These are phyloP conservation scores for Penicillium decumbens DNA, from an alignment of 2,329 filamentous ascomycete species.

Conservation along the genomic window DNA sequence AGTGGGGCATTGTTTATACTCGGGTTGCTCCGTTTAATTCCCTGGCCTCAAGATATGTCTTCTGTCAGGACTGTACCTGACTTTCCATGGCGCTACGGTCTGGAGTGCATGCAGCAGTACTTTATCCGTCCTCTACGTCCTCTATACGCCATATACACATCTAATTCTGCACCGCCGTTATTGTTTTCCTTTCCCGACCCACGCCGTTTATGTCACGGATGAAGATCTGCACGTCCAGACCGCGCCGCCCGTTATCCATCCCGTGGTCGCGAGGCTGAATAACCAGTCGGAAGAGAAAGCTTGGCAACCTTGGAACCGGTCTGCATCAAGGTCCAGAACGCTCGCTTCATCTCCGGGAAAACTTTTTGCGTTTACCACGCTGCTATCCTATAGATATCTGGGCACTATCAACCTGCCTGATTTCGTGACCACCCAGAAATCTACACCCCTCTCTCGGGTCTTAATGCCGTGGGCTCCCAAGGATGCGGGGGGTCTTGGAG, in stretches of 20 bases:
- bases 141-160: not conserved
- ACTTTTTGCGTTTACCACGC: constrained; percentile 2
- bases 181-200: constrained; percentile 1
- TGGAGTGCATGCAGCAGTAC: constrained; percentile 16
- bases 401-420: not conserved
- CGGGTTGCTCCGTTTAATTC: not conserved
- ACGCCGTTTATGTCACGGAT: constrained; percentile 8
- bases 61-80: constrained; percentile 3
- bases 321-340: constrained; percentile 5
- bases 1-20: not conserved
- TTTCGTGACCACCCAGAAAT: not conserved
- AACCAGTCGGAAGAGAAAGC: constrained; percentile 8
- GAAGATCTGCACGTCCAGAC: constrained; percentile 5
- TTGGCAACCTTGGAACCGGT: constrained; percentile 12
- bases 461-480: not conserved
- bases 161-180: not conserved
- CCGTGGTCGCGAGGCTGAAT: constrained; percentile 1
- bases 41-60: constrained; percentile 3
- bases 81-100: not conserved
- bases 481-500: not conserved
- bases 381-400: not conserved
- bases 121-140: not conserved
- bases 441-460: not conserved
- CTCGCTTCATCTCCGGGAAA: not conserved
- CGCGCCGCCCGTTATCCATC: not conserved